Base-by-base conservation (phyloP, 352 stramenopile genomes). In the Globisporangium echinulatum region DNA sequence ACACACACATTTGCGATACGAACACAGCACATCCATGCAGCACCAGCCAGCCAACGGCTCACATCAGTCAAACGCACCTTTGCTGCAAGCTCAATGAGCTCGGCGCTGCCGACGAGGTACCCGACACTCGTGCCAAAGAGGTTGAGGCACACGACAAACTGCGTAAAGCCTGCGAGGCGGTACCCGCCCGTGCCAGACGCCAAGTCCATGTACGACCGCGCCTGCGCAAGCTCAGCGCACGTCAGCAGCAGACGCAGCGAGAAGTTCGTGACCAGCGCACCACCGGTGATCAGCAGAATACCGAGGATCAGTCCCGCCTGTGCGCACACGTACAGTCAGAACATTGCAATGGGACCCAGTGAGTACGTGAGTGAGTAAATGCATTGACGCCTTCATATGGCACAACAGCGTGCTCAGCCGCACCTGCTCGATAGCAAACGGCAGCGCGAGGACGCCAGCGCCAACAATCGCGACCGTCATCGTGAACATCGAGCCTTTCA, bases 401-500 rank as follows among this genome's bases (percentile, higher is more conserved):
- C 11, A 17, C 8, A 36, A 19, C 11, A 33, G 25, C 25, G 25
- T 13, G n/a, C 11, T 7, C 46, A 9, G n/a, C n/a, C 19, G 13
- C 38, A 72, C 69, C 61, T 92, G 82, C 53, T 92, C 68, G 1
- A 96, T 73, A 3, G 85, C 87, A 54, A 87, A 96, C 3, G 87
- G 87, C 0, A 96, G 68, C 13, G 85, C 79, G 36, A 96, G 72
- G 5, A 94, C 80, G 39, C 87, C 87, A 25, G 85, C 87, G 15
- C 87, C 87, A 7, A 94, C 82, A 38, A 94, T 93, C 6, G 87
- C 81, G 13, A 96, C 85, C 1, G 87, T 93, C 85, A 96, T 92
- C 0, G 87, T 96, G 60, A 94, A 94, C 75, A 96, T 93, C 60
- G 83, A 92, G 19, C 87, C 85, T 74, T 94, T 96, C 43, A 96